phyloP scores from a whole-genome alignment of 2,329 filamentous ascomycete genomes.

The Orbilia brochopaga region DNA sequence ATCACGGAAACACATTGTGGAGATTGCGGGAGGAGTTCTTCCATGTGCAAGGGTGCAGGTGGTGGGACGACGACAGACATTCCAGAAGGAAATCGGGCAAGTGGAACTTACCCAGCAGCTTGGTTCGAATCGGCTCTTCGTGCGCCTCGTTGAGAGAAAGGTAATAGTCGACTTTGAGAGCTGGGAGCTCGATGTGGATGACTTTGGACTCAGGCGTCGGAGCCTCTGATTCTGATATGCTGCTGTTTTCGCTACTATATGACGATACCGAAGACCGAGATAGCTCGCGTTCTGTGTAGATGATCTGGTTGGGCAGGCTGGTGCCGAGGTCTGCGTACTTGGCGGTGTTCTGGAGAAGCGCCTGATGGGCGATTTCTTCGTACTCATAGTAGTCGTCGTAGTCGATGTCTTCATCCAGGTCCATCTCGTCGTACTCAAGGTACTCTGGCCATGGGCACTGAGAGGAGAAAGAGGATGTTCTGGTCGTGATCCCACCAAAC shows the following conservation, averaged over 20 bases:
- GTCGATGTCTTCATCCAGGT: conserved; percentile 36
- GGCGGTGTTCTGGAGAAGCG: conserved; percentile 21
- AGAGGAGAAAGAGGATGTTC: conserved; percentile 33
- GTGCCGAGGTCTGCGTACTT: conserved; percentile 45
- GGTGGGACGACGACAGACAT: conserved; percentile 14
- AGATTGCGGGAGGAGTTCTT: conserved; percentile 38
- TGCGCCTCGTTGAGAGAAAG: conserved; percentile 37
- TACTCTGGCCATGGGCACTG: conserved; percentile 45
- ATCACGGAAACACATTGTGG: conserved; percentile 37
- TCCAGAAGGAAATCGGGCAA: conserved; percentile 11
- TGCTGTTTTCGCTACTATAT: conserved; percentile 2
- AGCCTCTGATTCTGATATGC: conserved; percentile 32
- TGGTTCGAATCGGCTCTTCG: conserved; percentile 43
- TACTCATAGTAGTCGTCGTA: conserved; percentile 49
- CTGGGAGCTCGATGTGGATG: conserved; percentile 49
- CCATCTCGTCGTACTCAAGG: conserved; percentile 38
- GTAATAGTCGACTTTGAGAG: conserved; percentile 47
- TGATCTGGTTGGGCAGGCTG: conserved; percentile 30
- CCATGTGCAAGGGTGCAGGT: conserved; percentile 27
- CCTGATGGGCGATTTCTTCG: conserved; percentile 38
- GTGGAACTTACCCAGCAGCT: conserved; percentile 43
- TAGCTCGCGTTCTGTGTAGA: conserved; percentile 33
- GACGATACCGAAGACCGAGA: conserved; percentile 27
- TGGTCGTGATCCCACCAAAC: conserved; percentile 14
- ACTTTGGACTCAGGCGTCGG: conserved; percentile 27